phyloP scores from a whole-genome alignment of 2,329 filamentous ascomycete species.

The Fusarium nurragi region DNA sequence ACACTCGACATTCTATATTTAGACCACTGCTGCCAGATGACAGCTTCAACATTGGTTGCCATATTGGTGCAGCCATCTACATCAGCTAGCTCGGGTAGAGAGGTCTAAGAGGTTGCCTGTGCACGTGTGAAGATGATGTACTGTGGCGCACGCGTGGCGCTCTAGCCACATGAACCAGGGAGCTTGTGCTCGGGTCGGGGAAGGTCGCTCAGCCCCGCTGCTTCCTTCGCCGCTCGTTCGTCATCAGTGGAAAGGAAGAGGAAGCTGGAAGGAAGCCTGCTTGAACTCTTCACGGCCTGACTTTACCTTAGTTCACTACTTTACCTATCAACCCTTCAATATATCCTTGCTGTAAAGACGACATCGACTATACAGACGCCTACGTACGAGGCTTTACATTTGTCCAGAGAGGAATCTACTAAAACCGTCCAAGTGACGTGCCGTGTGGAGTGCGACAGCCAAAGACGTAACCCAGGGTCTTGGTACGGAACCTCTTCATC shows the following conservation, averaged over 20 bases:
- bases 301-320: not conserved
- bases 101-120: not conserved
- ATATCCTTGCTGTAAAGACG: not conserved
- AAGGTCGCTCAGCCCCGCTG: slow-evolving; percentile 35
- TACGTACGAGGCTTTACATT: slow-evolving; percentile 12
- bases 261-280: slow-evolving; percentile 25
- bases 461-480: slow-evolving; percentile 34
- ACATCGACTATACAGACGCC: not conserved
- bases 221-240: slow-evolving; percentile 30
- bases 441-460: slow-evolving; percentile 31
- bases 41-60: slow-evolving; percentile 5
- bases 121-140: slow-evolving; percentile 1
- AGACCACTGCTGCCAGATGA: not conserved
- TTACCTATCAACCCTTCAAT: not conserved
- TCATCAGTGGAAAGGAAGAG: slow-evolving; percentile 31
- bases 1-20: not conserved
- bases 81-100: no score
- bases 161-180: slow-evolving; percentile 20
- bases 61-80: not conserved
- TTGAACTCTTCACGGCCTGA: slow-evolving; percentile 8
- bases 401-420: not conserved
- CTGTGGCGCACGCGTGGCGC: slow-evolving; percentile 34
- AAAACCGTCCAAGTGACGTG: slow-evolving; percentile 26
- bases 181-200: slow-evolving; percentile 7
- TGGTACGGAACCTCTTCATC: slow-evolving; percentile 28